Evolutionary conservation across 768 basidiomycete genomes (phyloP).

Genomic region (Kwoniella heveanensis): DNA sequence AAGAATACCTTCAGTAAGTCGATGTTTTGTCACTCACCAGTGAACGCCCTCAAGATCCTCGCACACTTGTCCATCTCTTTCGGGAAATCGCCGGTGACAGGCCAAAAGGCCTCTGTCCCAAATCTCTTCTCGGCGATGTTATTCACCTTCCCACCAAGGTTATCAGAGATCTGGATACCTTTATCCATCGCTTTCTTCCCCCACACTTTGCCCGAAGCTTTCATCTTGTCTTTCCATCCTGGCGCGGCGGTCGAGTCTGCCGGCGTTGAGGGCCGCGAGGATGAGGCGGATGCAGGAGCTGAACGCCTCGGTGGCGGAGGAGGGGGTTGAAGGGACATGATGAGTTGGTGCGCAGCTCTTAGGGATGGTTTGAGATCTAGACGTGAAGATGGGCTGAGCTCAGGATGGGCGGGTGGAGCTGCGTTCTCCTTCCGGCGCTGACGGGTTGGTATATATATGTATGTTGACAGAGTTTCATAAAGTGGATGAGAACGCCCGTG

Average conservation of each 20-base stretch:
- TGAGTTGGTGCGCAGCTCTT: no score
- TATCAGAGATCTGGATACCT: conserved; percentile 43
- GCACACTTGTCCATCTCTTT: conserved; percentile 56
- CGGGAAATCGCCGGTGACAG: conserved; percentile 52
- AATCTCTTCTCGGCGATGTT: conserved; percentile 51
- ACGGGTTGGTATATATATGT: background rate
- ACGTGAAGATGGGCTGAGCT: no score
- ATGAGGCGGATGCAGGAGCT: conserved; percentile 3
- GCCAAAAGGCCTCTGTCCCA: conserved; percentile 55
- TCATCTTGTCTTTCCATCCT: conserved; percentile 40
- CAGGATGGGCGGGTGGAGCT: no score
- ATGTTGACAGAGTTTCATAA: background rate
- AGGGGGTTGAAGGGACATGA: conserved; percentile 17
- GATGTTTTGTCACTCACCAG: conserved; percentile 54
- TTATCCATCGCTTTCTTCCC: conserved; percentile 52
- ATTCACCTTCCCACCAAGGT: conserved; percentile 51
- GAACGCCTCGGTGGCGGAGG: conserved; percentile 24
- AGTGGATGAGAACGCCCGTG: no score
- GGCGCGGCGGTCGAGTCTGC: background rate
- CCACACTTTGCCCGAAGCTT: conserved; percentile 38
- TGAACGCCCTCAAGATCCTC: conserved; percentile 53
- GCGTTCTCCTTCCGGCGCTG: no score
- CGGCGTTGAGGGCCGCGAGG: conserved; percentile 10
- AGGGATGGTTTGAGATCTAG: no score
- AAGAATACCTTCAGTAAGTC: no score